phyloP scores from a whole-genome alignment of 495 filamentous ascomycete species.

The Aspergillus funiculosus region DNA sequence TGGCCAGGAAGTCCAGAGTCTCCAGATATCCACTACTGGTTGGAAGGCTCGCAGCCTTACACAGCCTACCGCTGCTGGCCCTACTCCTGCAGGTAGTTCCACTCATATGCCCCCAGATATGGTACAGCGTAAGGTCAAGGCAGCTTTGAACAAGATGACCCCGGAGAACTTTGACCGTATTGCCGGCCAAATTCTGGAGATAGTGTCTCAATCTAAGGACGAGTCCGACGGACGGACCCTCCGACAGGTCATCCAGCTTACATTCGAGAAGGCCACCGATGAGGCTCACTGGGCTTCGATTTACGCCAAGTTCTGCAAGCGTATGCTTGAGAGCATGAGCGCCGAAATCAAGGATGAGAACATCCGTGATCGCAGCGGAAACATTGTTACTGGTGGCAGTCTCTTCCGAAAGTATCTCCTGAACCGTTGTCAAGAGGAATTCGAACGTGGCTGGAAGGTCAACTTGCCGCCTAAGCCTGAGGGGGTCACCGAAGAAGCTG shows the following conservation, averaged over 20 bases:
- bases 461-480: constrained; percentile 79
- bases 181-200: constrained; percentile 82
- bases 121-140: constrained; percentile 98
- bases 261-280: constrained; percentile 98
- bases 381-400: constrained; percentile 82
- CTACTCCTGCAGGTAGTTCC: constrained; percentile 46
- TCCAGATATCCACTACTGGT: constrained; percentile 61
- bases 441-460: constrained; percentile 96
- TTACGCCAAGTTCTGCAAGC: constrained; percentile 98
- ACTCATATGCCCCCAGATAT: constrained; percentile 78
- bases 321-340: constrained; percentile 95
- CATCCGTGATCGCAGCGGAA: constrained; percentile 77
- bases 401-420: constrained; percentile 98
- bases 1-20: constrained; percentile 71
- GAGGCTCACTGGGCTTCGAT: constrained; percentile 98
- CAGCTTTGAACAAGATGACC: constrained; percentile 98
- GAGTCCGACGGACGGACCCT: constrained; percentile 92
- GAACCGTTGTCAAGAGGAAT: constrained; percentile 97
- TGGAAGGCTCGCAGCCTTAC: constrained; percentile 86
- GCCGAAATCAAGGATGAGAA: constrained; percentile 91
- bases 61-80: constrained; percentile 40
- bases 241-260: constrained; percentile 95
- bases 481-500: constrained; percentile 64
- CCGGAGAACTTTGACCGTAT: constrained; percentile 98
- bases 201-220: constrained; percentile 90